A percentile compares a stretch with the other conserved stretches of the same genome.
Evolutionary conservation across 164 flowering plant species (phyloP).

Genomic region (Magnolia changhungtana): DNA sequence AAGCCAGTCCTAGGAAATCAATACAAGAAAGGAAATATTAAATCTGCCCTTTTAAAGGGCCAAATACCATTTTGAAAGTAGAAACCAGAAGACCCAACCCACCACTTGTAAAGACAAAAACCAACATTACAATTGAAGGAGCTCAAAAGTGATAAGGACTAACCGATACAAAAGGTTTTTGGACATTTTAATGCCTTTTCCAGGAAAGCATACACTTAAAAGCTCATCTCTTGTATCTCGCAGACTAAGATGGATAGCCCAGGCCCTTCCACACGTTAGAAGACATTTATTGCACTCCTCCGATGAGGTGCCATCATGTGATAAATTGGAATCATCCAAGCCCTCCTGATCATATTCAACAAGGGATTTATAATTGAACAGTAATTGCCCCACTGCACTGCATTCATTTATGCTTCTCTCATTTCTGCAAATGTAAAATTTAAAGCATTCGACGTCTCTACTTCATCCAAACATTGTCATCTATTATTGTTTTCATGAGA

Average conservation of each 20-base stretch:
- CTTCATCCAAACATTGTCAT: not conserved
- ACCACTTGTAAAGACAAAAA: not conserved
- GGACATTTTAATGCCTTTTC: constrained; percentile 25
- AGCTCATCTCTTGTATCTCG: constrained; percentile 57
- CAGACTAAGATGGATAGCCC: constrained; percentile 69
- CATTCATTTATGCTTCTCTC: not conserved
- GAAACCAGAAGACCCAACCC: not conserved
- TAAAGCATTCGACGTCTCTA: not conserved
- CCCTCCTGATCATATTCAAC: constrained; percentile 38
- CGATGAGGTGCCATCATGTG: constrained; percentile 24
- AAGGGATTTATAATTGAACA: constrained; percentile 2
- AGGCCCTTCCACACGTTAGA: constrained; percentile 72
- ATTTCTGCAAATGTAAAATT: not conserved
- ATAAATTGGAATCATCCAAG: constrained; percentile 35
- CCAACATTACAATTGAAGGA: not conserved
- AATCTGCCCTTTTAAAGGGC: not conserved
- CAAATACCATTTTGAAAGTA: not conserved
- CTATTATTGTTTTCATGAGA: not conserved
- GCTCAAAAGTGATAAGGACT: constrained; percentile 18
- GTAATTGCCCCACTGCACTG: not conserved
- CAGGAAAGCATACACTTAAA: constrained; percentile 38
- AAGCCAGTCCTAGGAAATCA: too few relatives aligned
- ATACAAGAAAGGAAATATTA: too few relatives aligned
- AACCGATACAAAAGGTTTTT: constrained; percentile 77
- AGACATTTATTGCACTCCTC: constrained; percentile 28